Conservation (phyloP, 129 eudicot genomes). For the Artemisia annua region DNA sequence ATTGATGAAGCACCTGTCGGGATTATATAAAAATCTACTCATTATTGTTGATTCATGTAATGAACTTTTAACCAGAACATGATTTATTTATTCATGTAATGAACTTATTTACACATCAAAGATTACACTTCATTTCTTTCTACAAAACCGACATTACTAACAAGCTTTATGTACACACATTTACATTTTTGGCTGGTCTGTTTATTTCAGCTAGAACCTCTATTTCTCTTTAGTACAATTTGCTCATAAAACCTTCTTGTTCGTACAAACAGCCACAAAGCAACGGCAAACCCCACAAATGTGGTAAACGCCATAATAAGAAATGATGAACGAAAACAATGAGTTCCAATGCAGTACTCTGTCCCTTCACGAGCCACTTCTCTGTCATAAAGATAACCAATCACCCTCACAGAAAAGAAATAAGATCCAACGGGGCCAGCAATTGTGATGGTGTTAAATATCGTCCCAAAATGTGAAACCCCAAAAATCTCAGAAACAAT, state of each 20-base stretch:
- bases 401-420: constrained; percentile 66
- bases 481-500: constrained; percentile 83
- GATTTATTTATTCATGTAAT: too few relatives aligned
- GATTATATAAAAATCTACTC: too few relatives aligned
- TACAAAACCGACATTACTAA: too few relatives aligned
- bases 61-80: too few relatives aligned
- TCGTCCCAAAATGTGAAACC: constrained; percentile 73
- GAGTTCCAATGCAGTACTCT: constrained; percentile 58
- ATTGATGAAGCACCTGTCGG: neutral
- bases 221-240: constrained; percentile 35
- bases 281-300: constrained; percentile 50
- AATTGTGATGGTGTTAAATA: constrained; percentile 67
- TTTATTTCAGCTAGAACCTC: constrained; percentile 20
- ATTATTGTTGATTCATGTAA: too few relatives aligned
- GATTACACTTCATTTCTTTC: too few relatives aligned
- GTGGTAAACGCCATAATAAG: constrained; percentile 60
- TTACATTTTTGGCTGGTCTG: too few relatives aligned
- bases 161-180: too few relatives aligned
- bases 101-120: too few relatives aligned
- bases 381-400: constrained; percentile 68
- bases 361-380: constrained; percentile 40
- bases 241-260: constrained; percentile 55
- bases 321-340: constrained; percentile 60
- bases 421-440: constrained; percentile 86
- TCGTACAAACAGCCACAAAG: constrained; percentile 45